Evolutionary conservation across 495 filamentous ascomycete species (phyloP).

Genomic region (Hyaloscypha bicolor): DNA sequence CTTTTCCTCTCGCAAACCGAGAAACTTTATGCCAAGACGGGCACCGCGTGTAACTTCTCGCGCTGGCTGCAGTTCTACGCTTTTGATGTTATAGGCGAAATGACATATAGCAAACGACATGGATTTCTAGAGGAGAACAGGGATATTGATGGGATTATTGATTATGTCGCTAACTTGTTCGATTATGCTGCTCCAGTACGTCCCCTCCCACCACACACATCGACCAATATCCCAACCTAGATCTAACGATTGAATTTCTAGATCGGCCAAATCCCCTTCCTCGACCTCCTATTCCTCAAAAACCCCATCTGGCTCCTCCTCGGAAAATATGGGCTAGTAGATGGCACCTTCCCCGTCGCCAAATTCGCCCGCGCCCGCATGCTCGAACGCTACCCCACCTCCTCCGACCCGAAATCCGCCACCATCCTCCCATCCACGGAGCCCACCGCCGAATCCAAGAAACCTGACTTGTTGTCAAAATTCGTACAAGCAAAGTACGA

Average conservation of each 20-base stretch:
- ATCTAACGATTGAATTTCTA: constrained; percentile 35
- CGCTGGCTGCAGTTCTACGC: constrained; percentile 80
- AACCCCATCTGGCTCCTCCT: constrained; percentile 58
- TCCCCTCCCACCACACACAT: constrained; percentile 8
- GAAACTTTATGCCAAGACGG: constrained; percentile 54
- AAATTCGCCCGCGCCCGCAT: constrained; percentile 60
- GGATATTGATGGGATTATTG: constrained; percentile 65
- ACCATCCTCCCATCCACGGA: constrained; percentile 31
- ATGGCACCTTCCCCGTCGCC: constrained; percentile 63
- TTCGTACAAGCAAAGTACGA: constrained; percentile 59
- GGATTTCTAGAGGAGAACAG: constrained; percentile 64
- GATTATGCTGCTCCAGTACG: constrained; percentile 63
- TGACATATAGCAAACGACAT: constrained; percentile 66
- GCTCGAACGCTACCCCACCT: constrained; percentile 50
- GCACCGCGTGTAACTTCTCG: constrained; percentile 62
- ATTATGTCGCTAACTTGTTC: constrained; percentile 54
- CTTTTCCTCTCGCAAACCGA: constrained; percentile 66
- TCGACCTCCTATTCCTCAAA: constrained; percentile 63
- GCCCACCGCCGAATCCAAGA: constrained; percentile 38
- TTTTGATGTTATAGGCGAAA: constrained; percentile 75
- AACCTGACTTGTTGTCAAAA: constrained; percentile 59
- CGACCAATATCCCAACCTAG: constrained; percentile 27
- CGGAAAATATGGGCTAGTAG: constrained; percentile 50
- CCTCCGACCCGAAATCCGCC: constrained; percentile 23
- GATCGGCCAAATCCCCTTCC: constrained; percentile 62